phyloP scores from a whole-genome alignment of 176 grass and related monocot species.

The Zizania latifolia region DNA sequence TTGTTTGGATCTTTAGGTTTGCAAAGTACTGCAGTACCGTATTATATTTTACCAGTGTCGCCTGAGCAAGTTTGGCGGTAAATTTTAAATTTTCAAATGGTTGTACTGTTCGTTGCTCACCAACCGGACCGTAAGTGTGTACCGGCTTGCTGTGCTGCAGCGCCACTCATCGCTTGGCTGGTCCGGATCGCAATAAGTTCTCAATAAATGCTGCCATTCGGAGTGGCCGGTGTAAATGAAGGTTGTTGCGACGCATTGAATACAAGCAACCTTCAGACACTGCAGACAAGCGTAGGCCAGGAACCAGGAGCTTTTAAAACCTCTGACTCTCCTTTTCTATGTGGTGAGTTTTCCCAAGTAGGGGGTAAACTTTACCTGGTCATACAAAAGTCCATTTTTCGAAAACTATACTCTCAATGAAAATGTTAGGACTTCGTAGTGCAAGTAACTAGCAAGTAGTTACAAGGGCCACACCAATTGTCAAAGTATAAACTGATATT shows the following conservation, averaged over 20 bases:
- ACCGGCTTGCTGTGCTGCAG: slow-evolving; percentile 7
- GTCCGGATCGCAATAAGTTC: slow-evolving; percentile 39
- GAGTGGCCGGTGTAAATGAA: slow-evolving; percentile 7
- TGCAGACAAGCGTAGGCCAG: slow-evolving; percentile 6
- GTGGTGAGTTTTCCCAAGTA: not conserved
- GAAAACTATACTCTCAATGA: too few relatives aligned
- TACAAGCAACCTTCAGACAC: slow-evolving; percentile 45
- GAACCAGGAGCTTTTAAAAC: not conserved
- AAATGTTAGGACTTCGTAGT: too few relatives aligned
- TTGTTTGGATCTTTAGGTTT: not conserved
- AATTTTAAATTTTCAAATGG: slow-evolving; percentile 13
- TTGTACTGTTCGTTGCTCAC: not conserved
- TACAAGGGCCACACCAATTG: too few relatives aligned
- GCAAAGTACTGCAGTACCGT: not conserved
- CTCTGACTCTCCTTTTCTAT: not conserved
- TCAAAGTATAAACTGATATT: too few relatives aligned
- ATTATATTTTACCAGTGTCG: not conserved
- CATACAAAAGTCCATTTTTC: too few relatives aligned
- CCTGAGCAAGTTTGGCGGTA: not conserved
- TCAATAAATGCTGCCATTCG: slow-evolving; percentile 26
- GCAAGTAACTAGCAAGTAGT: too few relatives aligned
- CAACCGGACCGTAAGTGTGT: not conserved
- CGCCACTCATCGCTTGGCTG: slow-evolving; percentile 1
- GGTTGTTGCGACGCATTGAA: slow-evolving; percentile 44
- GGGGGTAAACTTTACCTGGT: not conserved